A percentile compares a stretch with the other conserved stretches of the same genome.
phyloP scores from a whole-genome alignment of 345 rosid genomes.

The Populus davidiana region DNA sequence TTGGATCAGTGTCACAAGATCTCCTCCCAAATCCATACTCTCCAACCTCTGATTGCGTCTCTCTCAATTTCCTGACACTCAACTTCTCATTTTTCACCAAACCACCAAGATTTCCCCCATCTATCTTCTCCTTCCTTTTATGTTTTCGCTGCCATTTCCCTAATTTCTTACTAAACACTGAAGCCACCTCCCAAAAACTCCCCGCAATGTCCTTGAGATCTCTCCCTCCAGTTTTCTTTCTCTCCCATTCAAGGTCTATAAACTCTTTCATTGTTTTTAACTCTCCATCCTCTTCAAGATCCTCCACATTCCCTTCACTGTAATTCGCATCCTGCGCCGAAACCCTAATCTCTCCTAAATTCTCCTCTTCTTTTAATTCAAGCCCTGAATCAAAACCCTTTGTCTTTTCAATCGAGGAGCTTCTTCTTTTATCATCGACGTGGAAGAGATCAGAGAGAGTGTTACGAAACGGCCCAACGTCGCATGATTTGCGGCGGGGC shows the following conservation, averaged over 20 bases:
- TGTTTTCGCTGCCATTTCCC: conserved; percentile 47
- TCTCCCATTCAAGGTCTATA: conserved; percentile 59
- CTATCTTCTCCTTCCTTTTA: conserved; percentile 25
- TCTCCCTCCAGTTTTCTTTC: conserved; percentile 28
- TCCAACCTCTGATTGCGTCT: conserved; percentile 43
- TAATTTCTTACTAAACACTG: conserved; percentile 47
- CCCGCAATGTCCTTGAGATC: conserved; percentile 18
- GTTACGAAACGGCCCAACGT: conserved; percentile 30
- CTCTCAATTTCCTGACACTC: conserved; percentile 22
- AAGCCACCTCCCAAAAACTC: conserved; percentile 50
- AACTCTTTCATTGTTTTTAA: conserved; percentile 58
- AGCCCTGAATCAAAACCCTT: conserved; percentile 11
- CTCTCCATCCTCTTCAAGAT: conserved; percentile 42
- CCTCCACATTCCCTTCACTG: conserved; percentile 3
- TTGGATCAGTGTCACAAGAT: conserved; percentile 53
- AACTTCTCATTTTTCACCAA: not conserved
- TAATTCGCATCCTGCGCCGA: conserved; percentile 5
- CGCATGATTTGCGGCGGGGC: conserved; percentile 59
- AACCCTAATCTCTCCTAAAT: conserved; percentile 19
- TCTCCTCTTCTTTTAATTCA: conserved; percentile 23
- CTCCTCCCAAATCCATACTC: conserved; percentile 49
- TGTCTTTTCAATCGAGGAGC: conserved; percentile 19
- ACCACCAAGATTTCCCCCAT: not conserved
- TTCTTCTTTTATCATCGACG: conserved; percentile 28
- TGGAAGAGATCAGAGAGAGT: conserved; percentile 48